Base-by-base conservation (phyloP, 2,329 filamentous ascomycete species). In the Aureobasidium lini region DNA sequence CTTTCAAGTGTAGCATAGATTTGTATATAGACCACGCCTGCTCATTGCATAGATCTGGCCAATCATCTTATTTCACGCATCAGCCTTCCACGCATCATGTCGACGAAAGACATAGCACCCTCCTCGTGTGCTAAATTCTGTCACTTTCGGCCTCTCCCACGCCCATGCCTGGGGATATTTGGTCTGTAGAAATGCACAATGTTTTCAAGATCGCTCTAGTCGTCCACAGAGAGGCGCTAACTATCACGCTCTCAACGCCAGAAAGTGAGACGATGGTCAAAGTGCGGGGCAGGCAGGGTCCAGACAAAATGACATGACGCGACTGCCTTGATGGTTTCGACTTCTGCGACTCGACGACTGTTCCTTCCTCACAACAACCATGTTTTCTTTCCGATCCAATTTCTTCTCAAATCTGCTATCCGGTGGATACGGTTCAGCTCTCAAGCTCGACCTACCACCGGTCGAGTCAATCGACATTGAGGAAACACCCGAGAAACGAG, bases 391-490 rank as follows among this genome's bases (percentile, higher is more conserved):
- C 43, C 50, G 62, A 32, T 62, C 60, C 5, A 47, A 57, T 28
- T 48, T 57, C 43, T 39, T 57, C 16, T 47, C 54, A 8, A 57
- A 57, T 9, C 34, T 57, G 32, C 36, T 57, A 8, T 57, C 54
- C 13, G 43, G 54, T 8, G 36, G 54, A 23, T 48, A 47, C 15
- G 34, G 15, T 6, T 47, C 54, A 4, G 54, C 23, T 1, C 54
- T 57, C 32, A 57, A 57, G 15, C 75, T 79, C 62, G 70, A 78
- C 47, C 65, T 96, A 6, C 79, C 87, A 8, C 78, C 88, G 0
- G 86, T 93, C 59, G 78, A 88, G 64, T 79, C 90, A 60, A 85
- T 95, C 73, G 83, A 88, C 71, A 82, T 96, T 66, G 93, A 97
- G 75, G 87, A 86, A 5, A 81, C 85, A 49, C 81, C 85, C 8